Conservation (phyloP, 2,329 filamentous ascomycete genomes). For the Aspergillus unguis region DNA sequence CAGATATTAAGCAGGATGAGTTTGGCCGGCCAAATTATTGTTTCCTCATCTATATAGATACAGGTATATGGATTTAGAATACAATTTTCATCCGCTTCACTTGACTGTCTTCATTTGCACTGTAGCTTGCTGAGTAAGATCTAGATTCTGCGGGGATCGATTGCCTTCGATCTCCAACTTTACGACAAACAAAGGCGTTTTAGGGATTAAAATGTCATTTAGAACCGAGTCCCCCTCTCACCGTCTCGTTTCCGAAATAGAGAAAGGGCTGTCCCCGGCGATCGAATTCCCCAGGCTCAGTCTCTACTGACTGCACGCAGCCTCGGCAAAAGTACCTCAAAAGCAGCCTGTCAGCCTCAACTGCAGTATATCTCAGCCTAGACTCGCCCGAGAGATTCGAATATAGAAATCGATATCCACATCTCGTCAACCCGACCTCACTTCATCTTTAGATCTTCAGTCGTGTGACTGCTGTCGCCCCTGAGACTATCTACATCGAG, state of each 20-base stretch:
- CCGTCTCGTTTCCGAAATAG: neutral
- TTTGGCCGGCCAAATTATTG: constrained; percentile 18
- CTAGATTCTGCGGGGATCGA: constrained; percentile 36
- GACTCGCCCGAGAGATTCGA: neutral
- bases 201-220: neutral
- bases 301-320: neutral
- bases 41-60: constrained; percentile 5
- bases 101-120: neutral
- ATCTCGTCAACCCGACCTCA: neutral
- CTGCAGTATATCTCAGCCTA: neutral
- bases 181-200: neutral
- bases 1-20: constrained; percentile 24
- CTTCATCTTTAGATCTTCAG: neutral
- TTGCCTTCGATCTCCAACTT: constrained; percentile 28
- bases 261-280: neutral
- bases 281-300: neutral
- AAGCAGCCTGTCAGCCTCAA: neutral
- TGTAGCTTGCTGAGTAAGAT: constrained; percentile 18
- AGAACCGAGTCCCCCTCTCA: no score
- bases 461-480: neutral
- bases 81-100: constrained; percentile 1
- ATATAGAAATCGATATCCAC: neutral
- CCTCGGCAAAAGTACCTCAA: neutral
- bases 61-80: constrained; percentile 13
- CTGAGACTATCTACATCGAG: neutral